Conservation (phyloP, 768 basidiomycete genomes). For the Lactifluus piperatus region DNA sequence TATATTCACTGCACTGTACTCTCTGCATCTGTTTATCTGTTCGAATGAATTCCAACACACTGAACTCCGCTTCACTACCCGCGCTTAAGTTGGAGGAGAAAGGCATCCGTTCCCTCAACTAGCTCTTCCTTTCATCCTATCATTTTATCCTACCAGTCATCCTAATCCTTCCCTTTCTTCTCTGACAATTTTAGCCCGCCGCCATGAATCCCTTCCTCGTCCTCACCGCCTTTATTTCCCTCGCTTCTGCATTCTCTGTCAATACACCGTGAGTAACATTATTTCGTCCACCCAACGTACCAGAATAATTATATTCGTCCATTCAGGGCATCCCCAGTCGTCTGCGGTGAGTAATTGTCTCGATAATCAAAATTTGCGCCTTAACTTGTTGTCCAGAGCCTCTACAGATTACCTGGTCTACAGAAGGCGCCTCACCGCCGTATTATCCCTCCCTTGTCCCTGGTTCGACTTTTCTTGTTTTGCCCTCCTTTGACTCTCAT, state of each 20-base stretch:
- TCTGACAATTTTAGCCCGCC: constrained; percentile 12
- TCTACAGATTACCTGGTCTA: constrained; percentile 40
- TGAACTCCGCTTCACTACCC: constrained; percentile 19
- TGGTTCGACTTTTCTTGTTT: constrained; percentile 32
- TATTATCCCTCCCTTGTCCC: constrained; percentile 56
- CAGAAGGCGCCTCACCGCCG: constrained; percentile 38
- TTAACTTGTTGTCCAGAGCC: constrained; percentile 41
- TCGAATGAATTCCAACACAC: constrained; percentile 13
- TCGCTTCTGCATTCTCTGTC: constrained; percentile 38
- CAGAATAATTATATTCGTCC: not conserved
- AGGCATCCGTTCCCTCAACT: constrained; percentile 3
- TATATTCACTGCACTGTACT: constrained; percentile 1
- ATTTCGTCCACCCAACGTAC: not conserved
- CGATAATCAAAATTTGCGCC: not conserved
- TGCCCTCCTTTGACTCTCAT: not conserved
- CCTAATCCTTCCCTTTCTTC: constrained; percentile 8
- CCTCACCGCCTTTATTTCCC: constrained; percentile 26
- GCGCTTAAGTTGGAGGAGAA: constrained; percentile 3
- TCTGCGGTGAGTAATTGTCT: constrained; percentile 40
- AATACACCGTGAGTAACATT: constrained; percentile 54
- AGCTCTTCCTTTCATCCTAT: constrained; percentile 1
- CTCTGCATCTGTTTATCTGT: not conserved
- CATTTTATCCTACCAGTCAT: constrained; percentile 1
- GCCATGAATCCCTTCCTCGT: constrained; percentile 33
- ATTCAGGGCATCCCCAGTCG: constrained; percentile 32